phyloP scores from a whole-genome alignment of 1,139 yeast species.

The Starmera stellimalicola region DNA sequence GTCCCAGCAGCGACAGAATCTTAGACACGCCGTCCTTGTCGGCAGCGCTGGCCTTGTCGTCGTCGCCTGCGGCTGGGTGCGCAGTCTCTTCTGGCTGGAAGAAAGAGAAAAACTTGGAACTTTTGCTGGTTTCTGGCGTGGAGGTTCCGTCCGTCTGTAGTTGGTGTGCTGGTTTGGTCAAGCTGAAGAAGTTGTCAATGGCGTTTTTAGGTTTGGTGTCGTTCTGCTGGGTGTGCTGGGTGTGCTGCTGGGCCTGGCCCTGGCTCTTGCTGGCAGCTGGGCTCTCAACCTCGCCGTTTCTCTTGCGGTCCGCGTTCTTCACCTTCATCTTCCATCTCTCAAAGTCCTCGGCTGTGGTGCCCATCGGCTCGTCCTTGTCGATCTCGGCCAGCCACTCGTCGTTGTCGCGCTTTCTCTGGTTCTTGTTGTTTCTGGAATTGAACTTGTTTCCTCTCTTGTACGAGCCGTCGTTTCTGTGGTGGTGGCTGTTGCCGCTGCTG shows the following conservation, averaged over 20 bases:
- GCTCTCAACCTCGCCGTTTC: slow-evolving; percentile 35
- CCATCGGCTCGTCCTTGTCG: slow-evolving; percentile 27
- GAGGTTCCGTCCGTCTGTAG: slow-evolving; percentile 6
- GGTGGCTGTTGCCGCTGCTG: slow-evolving; percentile 10
- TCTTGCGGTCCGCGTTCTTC: slow-evolving; percentile 46
- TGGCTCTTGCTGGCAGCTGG: too few relatives aligned
- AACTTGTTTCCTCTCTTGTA: too few relatives aligned
- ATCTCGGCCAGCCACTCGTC: slow-evolving; percentile 37
- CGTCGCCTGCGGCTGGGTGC: slow-evolving; percentile 2
- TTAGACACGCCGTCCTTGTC: slow-evolving; percentile 14
- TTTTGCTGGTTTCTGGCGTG: slow-evolving; percentile 19
- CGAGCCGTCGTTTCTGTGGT: slow-evolving; percentile 19
- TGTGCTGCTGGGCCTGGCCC: too few relatives aligned
- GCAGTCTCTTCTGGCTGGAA: slow-evolving; percentile 20
- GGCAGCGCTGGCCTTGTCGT: slow-evolving; percentile 2
- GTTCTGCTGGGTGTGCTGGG: too few relatives aligned
- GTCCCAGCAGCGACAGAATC: slow-evolving; percentile 14
- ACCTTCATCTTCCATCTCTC: slow-evolving; percentile 61
- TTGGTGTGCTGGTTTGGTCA: slow-evolving; percentile 13
- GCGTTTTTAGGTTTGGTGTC: slow-evolving; percentile 28
- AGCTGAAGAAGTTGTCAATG: slow-evolving; percentile 44
- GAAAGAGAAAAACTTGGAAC: slow-evolving; percentile 41
- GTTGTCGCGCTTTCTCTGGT: slow-evolving; percentile 20
- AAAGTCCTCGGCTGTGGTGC: slow-evolving; percentile 59
- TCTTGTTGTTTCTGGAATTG: slow-evolving; percentile 11